Evolutionary conservation across 139 green algal species (phyloP).

Genomic region (Picochlorum sp.): DNA sequence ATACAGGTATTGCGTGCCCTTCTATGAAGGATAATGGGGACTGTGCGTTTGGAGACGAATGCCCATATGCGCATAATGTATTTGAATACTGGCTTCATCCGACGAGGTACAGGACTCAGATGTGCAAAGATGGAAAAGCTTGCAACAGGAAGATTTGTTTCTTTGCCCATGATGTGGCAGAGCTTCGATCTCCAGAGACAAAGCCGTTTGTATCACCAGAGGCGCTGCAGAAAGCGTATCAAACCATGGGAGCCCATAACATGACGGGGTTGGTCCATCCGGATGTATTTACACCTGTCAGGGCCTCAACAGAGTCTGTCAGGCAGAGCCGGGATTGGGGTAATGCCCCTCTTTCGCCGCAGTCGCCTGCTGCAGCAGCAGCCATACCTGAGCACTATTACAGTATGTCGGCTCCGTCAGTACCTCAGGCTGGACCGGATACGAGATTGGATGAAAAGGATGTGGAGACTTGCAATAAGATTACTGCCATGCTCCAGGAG

Average conservation of each 20-base stretch:
- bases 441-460: too few relatives aligned
- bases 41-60: constrained; percentile 65
- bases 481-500: too few relatives aligned
- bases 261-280: too few relatives aligned
- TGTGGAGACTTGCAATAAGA: too few relatives aligned
- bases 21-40: constrained; percentile 76
- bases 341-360: too few relatives aligned
- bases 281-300: too few relatives aligned
- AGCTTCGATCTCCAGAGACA: constrained; percentile 58
- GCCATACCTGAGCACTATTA: too few relatives aligned
- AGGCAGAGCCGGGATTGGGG: too few relatives aligned
- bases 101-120: constrained; percentile 76
- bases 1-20: constrained; percentile 89
- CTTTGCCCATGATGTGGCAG: constrained; percentile 79
- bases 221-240: constrained; percentile 27
- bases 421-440: too few relatives aligned
- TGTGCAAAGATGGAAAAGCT: constrained; percentile 80
- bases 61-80: constrained; percentile 80
- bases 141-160: constrained; percentile 84
- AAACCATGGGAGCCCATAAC: constrained; percentile 1
- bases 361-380: too few relatives aligned
- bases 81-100: constrained; percentile 93
- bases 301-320: too few relatives aligned
- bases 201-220: constrained; percentile 49
- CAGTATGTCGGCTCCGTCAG: too few relatives aligned